Evolutionary conservation across 768 basidiomycete genomes (phyloP).

Genomic region (Crucibulum laeve): DNA sequence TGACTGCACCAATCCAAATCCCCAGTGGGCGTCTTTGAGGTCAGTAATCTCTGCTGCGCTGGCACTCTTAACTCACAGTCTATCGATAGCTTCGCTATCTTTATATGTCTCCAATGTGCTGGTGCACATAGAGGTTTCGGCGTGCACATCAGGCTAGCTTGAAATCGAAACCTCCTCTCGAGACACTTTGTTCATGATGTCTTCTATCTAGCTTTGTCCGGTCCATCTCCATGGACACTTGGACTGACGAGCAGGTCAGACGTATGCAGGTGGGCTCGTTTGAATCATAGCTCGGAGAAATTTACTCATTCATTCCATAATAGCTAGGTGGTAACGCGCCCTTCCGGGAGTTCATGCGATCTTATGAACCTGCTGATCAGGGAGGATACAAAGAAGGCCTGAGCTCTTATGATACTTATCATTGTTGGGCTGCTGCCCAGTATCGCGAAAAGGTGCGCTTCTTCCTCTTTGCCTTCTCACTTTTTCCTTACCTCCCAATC

Average conservation of each 20-base stretch:
- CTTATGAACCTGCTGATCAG: slow-evolving; percentile 60
- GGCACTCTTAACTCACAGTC: slow-evolving; percentile 6
- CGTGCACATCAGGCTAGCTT: slow-evolving; percentile 77
- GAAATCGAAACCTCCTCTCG: slow-evolving; percentile 8
- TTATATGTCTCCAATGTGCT: slow-evolving; percentile 89
- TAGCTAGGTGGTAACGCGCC: slow-evolving; percentile 87
- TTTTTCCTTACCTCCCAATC: slow-evolving; percentile 13
- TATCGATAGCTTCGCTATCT: slow-evolving; percentile 66
- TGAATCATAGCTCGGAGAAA: slow-evolving; percentile 4
- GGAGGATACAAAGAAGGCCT: slow-evolving; percentile 66
- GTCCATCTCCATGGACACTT: slow-evolving; percentile 95
- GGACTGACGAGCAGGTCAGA: slow-evolving; percentile 83
- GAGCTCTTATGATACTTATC: slow-evolving; percentile 74
- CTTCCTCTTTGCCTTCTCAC: slow-evolving; percentile 5
- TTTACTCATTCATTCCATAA: slow-evolving; percentile 4
- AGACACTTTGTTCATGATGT: slow-evolving; percentile 14
- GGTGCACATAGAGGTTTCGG: slow-evolving; percentile 87
- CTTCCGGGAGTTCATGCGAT: slow-evolving; percentile 74
- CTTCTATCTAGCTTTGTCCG: slow-evolving; percentile 69
- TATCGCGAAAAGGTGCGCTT: slow-evolving; percentile 84
- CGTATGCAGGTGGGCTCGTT: slow-evolving; percentile 74
- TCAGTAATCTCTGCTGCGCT: slow-evolving; percentile 19
- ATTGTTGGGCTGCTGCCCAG: slow-evolving; percentile 91
- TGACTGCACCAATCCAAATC: slow-evolving; percentile 87
- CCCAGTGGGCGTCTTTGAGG: slow-evolving; percentile 92